Evolutionary conservation across 371 early-diverging fungal genomes (phyloP).

Genomic region (Catenaria anguillulae): DNA sequence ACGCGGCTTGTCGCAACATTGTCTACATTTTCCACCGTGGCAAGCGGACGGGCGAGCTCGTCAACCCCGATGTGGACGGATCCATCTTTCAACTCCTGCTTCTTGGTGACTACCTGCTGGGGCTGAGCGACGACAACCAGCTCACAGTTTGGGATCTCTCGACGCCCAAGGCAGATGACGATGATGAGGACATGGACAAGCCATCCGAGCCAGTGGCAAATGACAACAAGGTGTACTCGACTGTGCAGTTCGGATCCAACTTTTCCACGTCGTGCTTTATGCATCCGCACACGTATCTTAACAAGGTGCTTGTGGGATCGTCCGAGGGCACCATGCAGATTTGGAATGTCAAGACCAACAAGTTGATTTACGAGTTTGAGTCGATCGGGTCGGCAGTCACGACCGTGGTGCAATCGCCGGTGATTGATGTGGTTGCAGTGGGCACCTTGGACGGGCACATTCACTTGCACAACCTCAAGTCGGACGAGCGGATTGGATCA

Average conservation of each 20-base stretch:
- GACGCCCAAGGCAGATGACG: too few species aligned
- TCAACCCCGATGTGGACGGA: background rate
- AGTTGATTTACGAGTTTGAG: conserved; percentile 62
- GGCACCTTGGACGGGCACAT: conserved; percentile 77
- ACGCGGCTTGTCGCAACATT: conserved; percentile 49
- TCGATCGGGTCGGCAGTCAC: conserved; percentile 59
- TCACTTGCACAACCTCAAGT: conserved; percentile 62
- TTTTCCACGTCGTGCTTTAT: conserved; percentile 60
- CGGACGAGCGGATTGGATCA: conserved; percentile 52
- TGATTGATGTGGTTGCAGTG: conserved; percentile 80
- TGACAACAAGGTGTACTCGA: conserved; percentile 45
- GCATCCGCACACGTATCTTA: conserved; percentile 90
- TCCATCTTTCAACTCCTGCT: conserved; percentile 31
- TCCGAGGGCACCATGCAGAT: conserved; percentile 75
- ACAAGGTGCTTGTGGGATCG: conserved; percentile 80
- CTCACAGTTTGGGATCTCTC: conserved; percentile 57
- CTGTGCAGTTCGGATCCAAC: conserved; percentile 51
- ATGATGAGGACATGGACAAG: background rate
- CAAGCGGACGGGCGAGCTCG: conserved; percentile 21
- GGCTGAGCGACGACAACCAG: conserved; percentile 58
- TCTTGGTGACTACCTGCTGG: conserved; percentile 64
- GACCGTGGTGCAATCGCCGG: conserved; percentile 68
- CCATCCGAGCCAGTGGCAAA: conserved; percentile 1
- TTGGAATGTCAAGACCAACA: conserved; percentile 74
- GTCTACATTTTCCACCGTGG: conserved; percentile 55